Percentiles rank a stretch among this genome's conserved stretches.
These are phyloP conservation scores for Talaromyces sp. DNA, from an alignment of 2,329 filamentous ascomycete genomes.

Conservation along the genomic window DNA sequence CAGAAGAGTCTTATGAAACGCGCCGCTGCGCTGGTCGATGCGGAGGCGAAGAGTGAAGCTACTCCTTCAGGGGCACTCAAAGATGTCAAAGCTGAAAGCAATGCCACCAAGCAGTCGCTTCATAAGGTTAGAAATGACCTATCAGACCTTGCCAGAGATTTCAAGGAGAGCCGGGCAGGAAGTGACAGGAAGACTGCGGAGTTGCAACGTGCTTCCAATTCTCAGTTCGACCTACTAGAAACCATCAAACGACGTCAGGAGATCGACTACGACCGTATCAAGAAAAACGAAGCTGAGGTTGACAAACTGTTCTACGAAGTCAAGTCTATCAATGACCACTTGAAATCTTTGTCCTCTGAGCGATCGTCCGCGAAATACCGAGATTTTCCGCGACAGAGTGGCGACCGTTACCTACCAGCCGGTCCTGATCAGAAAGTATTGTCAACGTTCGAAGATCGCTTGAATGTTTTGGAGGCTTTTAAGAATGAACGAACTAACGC, in stretches of 20 bases:
- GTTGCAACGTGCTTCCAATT: background rate
- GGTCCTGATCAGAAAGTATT: background rate
- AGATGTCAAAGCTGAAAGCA: constrained; percentile 10
- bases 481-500: background rate
- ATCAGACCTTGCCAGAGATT: background rate
- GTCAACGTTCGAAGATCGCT: constrained; percentile 6
- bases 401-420: background rate
- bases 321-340: background rate
- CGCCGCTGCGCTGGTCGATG: constrained; percentile 12
- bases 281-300: background rate
- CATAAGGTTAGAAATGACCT: background rate
- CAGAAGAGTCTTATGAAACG: constrained; percentile 4
- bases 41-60: background rate
- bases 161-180: background rate
- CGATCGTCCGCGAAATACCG: background rate
- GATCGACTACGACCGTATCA: background rate
- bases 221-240: background rate
- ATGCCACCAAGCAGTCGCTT: constrained; percentile 7
- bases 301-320: background rate
- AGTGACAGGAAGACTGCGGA: background rate
- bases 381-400: background rate
- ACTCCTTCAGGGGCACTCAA: background rate
- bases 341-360: background rate
- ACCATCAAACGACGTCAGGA: background rate
- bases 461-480: background rate